Conservation (phyloP, 1,284 basidiomycete species). For the Rugiboletus extremiorientalis region DNA sequence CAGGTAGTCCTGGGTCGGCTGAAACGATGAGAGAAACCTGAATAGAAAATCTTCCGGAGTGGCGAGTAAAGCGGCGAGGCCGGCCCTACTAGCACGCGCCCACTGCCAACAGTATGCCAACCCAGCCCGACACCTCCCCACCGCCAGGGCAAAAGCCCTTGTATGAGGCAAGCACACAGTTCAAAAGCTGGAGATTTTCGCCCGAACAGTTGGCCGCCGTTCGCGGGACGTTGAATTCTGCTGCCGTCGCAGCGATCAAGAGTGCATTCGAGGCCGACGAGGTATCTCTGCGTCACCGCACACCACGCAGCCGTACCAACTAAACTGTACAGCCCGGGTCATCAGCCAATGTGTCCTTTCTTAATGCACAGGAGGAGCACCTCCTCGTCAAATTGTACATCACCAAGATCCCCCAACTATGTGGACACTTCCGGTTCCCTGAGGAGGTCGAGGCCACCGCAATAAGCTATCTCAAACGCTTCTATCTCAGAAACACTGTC, state of each 20-base stretch:
- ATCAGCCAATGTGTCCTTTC: slow-evolving; percentile 18
- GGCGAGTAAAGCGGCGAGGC: no score
- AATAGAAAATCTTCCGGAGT: no score
- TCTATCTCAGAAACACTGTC: slow-evolving; percentile 96
- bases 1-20: no score
- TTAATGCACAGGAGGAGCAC: slow-evolving; percentile 79
- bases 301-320: slow-evolving; percentile 7
- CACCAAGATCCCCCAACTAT: slow-evolving; percentile 83
- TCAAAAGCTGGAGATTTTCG: slow-evolving; percentile 86
- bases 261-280: slow-evolving; percentile 78
- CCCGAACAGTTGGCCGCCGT: slow-evolving; percentile 56
- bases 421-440: slow-evolving; percentile 83
- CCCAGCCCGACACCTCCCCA: not conserved
- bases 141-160: slow-evolving; percentile 37
- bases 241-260: slow-evolving; percentile 73
- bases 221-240: slow-evolving; percentile 67
- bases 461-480: slow-evolving; percentile 90
- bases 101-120: not conserved
- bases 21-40: no score
- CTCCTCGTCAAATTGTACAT: slow-evolving; percentile 90
- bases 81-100: no score
- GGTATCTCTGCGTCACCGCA: slow-evolving; percentile 46
- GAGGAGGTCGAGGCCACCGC: slow-evolving; percentile 94
- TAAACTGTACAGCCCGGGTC: slow-evolving; percentile 26
- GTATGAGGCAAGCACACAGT: slow-evolving; percentile 87